Base-by-base conservation (phyloP, 2,329 filamentous ascomycete genomes). In the Zymoseptoria pseudotritici region DNA sequence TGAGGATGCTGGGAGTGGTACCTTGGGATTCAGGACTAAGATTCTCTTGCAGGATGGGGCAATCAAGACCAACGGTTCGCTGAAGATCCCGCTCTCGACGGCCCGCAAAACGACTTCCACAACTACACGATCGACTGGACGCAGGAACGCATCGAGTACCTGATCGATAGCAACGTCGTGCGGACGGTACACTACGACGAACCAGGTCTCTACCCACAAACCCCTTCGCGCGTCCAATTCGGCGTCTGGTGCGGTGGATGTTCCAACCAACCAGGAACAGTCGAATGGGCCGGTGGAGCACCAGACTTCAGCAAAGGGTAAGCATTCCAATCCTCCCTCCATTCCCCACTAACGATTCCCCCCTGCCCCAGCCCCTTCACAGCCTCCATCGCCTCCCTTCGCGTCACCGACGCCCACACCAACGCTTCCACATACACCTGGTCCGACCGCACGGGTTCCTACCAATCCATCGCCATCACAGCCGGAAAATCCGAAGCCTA, bases 201-300 rank as follows among this genome's bases (percentile, higher is more conserved):
- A 19, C 55, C 69, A 1, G 69, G 70, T 4, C 53, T 58, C 22
- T 92, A 85, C 71, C 89, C 89, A 0, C 89, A 93, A 71, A 91
- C 89, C 0, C 89, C 89, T 1, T 87, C 87, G 82, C 83, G 84
- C 57, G 73, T 90, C 54, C 84, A 82, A 50, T 72, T 90, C 19
- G 86, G 87, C 57, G 86, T 88, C 66, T 99, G 94, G 94, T 86
- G 91, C 58, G 94, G 91, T 70, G 94, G 94, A 66, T 94, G 97
- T 74, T 77, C 90, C 1, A 87, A 84, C 81, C 82, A 80, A 52
- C 73, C 69, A n/a, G 74, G 72, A n/a, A 74, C 71, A 0, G 62
- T 71, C n/a, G 66, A 70, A 13, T 75, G 74, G 74, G 73, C 74
- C 42, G 74, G 74, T 46, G 74, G 74, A 20, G 59, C 67, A 21